These are phyloP conservation scores for Clavulina sp. DNA, from an alignment of 768 basidiomycete genomes.

Conservation along the genomic window DNA sequence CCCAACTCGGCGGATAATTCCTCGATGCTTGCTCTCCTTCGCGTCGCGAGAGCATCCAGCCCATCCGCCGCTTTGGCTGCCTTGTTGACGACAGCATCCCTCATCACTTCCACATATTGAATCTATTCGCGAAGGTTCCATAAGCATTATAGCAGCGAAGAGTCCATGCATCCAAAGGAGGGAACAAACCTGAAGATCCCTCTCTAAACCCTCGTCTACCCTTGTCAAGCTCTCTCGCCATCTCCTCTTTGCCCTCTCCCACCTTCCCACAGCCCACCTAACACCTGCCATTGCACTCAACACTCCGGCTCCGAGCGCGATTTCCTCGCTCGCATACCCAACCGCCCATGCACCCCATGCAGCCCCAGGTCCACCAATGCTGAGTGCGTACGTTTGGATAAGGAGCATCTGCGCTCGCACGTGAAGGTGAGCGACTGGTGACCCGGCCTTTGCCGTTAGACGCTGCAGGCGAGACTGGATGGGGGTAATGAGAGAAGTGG, in stretches of 20 bases:
- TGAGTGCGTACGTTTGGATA: conserved; percentile 31
- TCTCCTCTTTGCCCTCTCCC: conserved; percentile 45
- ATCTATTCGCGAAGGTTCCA: too few species aligned
- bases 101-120: too few species aligned
- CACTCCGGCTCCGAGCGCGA: conserved; percentile 41
- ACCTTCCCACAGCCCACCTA: conserved; percentile 45
- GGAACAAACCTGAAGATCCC: conserved; percentile 41
- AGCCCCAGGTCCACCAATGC: conserved; percentile 31
- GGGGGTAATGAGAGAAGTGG: not conserved
- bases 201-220: conserved; percentile 40
- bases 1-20: too few species aligned
- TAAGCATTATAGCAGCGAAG: too few species aligned
- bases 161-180: too few species aligned
- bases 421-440: conserved; percentile 38
- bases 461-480: not conserved
- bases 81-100: too few species aligned
- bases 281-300: conserved; percentile 32
- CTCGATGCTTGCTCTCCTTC: too few species aligned
- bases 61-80: too few species aligned
- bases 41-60: too few species aligned
- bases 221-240: conserved; percentile 58
- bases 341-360: conserved; percentile 44
- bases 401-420: conserved; percentile 40
- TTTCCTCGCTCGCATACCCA: conserved; percentile 35
- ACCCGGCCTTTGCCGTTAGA: conserved; percentile 19